A percentile compares a stretch with the other conserved stretches of the same genome.
These are phyloP conservation scores for Neurospora cerealis DNA, from an alignment of 495 filamentous ascomycete genomes.

Conservation along the genomic window DNA sequence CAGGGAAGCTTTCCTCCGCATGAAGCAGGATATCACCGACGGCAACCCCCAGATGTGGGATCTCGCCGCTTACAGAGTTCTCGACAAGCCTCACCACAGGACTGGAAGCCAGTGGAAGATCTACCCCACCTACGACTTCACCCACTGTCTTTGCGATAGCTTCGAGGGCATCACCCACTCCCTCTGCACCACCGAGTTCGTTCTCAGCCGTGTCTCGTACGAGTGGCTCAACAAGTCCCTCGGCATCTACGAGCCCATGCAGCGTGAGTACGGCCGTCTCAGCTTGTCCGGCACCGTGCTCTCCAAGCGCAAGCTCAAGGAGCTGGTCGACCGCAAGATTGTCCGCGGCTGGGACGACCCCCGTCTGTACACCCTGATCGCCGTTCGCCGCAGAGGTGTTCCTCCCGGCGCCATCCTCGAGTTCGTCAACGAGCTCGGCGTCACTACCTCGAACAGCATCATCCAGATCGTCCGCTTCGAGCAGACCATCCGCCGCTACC, in stretches of 20 bases:
- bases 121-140: constrained; percentile 88
- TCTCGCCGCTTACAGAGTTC: constrained; percentile 69
- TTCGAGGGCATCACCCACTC: constrained; percentile 85
- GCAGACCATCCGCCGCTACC: constrained; percentile 65
- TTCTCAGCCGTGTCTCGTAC: constrained; percentile 65
- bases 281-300: constrained; percentile 74
- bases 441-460: constrained; percentile 62
- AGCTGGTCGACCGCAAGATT: constrained; percentile 60
- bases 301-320: constrained; percentile 71
- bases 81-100: constrained; percentile 58
- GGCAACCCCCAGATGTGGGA: constrained; percentile 68
- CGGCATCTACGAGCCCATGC: constrained; percentile 75
- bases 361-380: constrained; percentile 80
- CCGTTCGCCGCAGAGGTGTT: constrained; percentile 68
- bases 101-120: constrained; percentile 71
- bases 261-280: constrained; percentile 66
- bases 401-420: constrained; percentile 79
- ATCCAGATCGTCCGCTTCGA: constrained; percentile 72
- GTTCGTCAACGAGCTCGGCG: constrained; percentile 82
- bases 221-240: constrained; percentile 74
- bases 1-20: constrained; percentile 76
- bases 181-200: constrained; percentile 82
- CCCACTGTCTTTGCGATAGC: constrained; percentile 80
- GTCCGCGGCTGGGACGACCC: constrained; percentile 87
- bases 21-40: constrained; percentile 66